These are phyloP conservation scores for Rubia peregrina DNA, from an alignment of 305 asterid genomes.

Conservation along the genomic window DNA sequence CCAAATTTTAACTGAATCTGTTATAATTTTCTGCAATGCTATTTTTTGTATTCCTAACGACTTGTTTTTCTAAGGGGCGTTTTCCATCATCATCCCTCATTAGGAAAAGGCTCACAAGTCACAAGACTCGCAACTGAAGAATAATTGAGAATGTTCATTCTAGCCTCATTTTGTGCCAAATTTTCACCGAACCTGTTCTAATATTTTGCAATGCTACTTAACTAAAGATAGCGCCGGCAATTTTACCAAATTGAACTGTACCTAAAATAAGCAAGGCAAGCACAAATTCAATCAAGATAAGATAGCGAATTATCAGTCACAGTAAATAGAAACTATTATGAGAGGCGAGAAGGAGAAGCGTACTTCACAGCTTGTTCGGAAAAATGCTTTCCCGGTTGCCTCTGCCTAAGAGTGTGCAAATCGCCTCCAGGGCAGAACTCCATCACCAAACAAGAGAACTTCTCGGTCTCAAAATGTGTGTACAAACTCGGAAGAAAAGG, in stretches of 20 bases:
- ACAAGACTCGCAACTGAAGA: background rate
- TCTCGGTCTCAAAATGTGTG: constrained; percentile 84
- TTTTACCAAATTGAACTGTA: background rate
- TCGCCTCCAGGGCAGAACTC: constrained; percentile 99
- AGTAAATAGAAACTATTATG: constrained; percentile 12
- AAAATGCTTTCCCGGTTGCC: constrained; percentile 88
- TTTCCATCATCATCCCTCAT: background rate
- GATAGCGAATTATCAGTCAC: background rate
- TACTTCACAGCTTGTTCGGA: constrained; percentile 96
- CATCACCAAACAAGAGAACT: constrained; percentile 90
- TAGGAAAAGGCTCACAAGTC: background rate
- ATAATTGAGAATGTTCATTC: background rate
- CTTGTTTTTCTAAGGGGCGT: too few species aligned
- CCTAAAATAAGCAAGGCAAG: background rate
- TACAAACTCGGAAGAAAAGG: constrained; percentile 89
- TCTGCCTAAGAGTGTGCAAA: constrained; percentile 85
- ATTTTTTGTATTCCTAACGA: too few species aligned
- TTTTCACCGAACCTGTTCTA: background rate
- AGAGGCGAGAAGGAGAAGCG: constrained; percentile 21
- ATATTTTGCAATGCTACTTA: background rate
- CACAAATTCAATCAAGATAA: background rate
- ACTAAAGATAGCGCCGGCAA: background rate
- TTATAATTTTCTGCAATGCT: too few species aligned
- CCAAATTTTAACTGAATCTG: background rate
- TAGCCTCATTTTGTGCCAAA: background rate